These are phyloP conservation scores for Nakaseomyces nivariensis DNA, from an alignment of 1,139 yeast species.

Conservation along the genomic window DNA sequence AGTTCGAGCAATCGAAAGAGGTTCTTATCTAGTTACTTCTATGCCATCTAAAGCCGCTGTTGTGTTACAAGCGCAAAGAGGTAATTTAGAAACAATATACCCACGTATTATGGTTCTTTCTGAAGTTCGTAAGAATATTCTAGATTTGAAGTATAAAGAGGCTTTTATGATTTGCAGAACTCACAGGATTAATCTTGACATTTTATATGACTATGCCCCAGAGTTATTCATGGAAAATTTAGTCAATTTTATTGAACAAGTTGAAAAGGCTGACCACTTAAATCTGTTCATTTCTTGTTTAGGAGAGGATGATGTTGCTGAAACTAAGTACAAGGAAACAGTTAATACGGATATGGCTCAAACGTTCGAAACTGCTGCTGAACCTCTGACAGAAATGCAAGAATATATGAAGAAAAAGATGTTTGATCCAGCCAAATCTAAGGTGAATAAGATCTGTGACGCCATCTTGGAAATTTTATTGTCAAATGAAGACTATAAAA, in stretches of 20 bases:
- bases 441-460: conserved; percentile 71
- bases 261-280: conserved; percentile 62
- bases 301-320: conserved; percentile 76
- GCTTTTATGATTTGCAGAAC: conserved; percentile 83
- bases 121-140: conserved; percentile 66
- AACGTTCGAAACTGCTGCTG: conserved; percentile 24
- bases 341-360: conserved; percentile 26
- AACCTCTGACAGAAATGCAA: conserved; percentile 31
- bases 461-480: conserved; percentile 51
- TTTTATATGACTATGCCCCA: conserved; percentile 81
- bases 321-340: conserved; percentile 78
- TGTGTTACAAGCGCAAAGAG: conserved; percentile 88
- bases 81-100: conserved; percentile 85
- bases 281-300: conserved; percentile 83
- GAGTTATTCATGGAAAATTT: conserved; percentile 52
- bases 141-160: conserved; percentile 43
- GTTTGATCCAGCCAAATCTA: conserved; percentile 39
- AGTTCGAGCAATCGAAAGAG: conserved; percentile 81
- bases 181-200: conserved; percentile 84
- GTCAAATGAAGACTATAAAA: conserved; percentile 40
- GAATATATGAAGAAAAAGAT: conserved; percentile 31
- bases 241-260: conserved; percentile 60
- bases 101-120: conserved; percentile 88
- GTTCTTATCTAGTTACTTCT: conserved; percentile 68
- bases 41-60: conserved; percentile 81